Percentiles rank a stretch among this genome's conserved stretches.
Evolutionary conservation across 371 early-diverging fungal genomes (phyloP).

Genomic region (Parasitella parasitica): DNA sequence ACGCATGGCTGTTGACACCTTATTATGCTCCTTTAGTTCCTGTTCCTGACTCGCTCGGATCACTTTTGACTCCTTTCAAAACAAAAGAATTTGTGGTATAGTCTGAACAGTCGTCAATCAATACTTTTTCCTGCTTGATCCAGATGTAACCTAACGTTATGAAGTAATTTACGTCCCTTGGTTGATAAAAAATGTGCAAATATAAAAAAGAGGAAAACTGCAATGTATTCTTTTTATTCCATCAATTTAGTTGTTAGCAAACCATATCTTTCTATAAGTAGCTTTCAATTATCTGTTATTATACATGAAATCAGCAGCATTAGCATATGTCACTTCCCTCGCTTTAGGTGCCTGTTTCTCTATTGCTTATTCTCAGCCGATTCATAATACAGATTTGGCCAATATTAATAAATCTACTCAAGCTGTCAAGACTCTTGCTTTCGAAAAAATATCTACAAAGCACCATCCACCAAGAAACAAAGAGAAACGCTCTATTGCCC

Average conservation of each 20-base stretch:
- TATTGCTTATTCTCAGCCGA: not conserved
- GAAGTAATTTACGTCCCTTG: not conserved
- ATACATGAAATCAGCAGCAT: not conserved
- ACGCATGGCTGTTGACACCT: not conserved
- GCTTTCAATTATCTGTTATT: not conserved
- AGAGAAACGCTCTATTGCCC: not conserved
- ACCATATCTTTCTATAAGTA: not conserved
- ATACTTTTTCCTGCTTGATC: not conserved
- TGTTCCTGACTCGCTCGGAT: not conserved
- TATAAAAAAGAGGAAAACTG: not conserved
- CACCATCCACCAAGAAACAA: not conserved
- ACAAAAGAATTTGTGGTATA: not conserved
- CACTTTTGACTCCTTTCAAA: not conserved
- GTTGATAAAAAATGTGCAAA: not conserved
- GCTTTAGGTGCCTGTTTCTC: not conserved
- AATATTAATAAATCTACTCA: not conserved
- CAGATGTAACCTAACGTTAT: not conserved
- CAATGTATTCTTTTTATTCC: not conserved
- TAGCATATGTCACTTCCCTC: not conserved
- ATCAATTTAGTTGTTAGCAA: not conserved
- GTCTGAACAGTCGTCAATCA: constrained; percentile 2
- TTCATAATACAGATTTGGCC: not conserved
- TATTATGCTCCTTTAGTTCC: not conserved
- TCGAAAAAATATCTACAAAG: not conserved
- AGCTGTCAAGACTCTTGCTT: not conserved